These are phyloP conservation scores for Zygosaccharomyces lentus DNA, from an alignment of 805 yeast genomes.

Conservation along the genomic window DNA sequence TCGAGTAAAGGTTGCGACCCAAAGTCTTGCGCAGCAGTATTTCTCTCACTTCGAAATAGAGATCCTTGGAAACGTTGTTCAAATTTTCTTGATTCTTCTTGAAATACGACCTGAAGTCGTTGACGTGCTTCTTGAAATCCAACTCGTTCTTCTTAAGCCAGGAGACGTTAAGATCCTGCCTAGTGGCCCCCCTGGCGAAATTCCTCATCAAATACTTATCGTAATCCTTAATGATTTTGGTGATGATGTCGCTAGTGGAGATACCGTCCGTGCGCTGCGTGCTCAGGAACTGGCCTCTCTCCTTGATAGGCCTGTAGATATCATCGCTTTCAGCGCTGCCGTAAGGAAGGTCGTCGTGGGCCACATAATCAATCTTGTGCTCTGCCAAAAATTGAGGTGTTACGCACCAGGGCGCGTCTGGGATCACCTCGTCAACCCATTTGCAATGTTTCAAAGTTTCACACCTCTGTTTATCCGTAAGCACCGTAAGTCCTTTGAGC, in stretches of 20 bases:
- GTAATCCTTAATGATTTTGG: constrained; percentile 90
- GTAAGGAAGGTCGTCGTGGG: constrained; percentile 96
- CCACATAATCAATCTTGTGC: constrained; percentile 90
- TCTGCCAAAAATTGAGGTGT: constrained; percentile 71
- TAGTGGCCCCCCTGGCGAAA: constrained; percentile 94
- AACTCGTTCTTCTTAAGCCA: constrained; percentile 97
- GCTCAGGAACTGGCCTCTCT: constrained; percentile 82
- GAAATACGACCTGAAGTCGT: constrained; percentile 83
- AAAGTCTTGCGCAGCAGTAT: constrained; percentile 42
- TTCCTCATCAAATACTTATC: constrained; percentile 96
- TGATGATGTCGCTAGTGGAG: constrained; percentile 92
- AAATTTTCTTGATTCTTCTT: constrained; percentile 63
- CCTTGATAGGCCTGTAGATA: constrained; percentile 88
- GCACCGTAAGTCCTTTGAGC: constrained; percentile 87
- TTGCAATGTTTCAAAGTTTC: constrained; percentile 90
- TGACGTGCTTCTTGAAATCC: constrained; percentile 86
- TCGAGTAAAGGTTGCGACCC: constrained; percentile 33
- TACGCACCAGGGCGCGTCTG: constrained; percentile 94
- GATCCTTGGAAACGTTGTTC: constrained; percentile 71
- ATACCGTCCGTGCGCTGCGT: constrained; percentile 97
- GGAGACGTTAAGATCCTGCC: constrained; percentile 92
- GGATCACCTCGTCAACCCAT: constrained; percentile 97
- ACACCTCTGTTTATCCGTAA: constrained; percentile 80
- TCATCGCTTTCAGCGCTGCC: constrained; percentile 87
- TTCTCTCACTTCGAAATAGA: constrained; percentile 81